phyloP scores from a whole-genome alignment of 768 basidiomycete species.

The Lyophyllum atratum region DNA sequence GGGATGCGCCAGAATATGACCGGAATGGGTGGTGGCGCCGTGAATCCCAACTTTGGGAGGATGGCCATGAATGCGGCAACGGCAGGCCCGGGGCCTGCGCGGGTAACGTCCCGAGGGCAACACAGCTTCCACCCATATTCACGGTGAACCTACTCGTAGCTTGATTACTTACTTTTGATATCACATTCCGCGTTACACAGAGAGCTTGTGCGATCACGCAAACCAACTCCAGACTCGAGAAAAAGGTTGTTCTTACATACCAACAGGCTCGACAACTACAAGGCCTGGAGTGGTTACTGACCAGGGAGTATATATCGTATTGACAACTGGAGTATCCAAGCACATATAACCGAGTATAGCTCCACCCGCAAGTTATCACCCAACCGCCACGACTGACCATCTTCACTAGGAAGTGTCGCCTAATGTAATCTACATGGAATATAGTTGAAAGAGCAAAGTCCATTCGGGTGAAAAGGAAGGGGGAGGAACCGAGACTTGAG shows the following conservation, averaged over 20 bases:
- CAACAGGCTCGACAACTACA: too few species aligned
- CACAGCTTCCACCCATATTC: conserved; percentile 70
- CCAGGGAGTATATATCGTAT: too few species aligned
- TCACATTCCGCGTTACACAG: not conserved
- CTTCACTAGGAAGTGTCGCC: not conserved
- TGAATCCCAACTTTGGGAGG: conserved; percentile 32
- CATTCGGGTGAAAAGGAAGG: not conserved
- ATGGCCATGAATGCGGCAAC: conserved; percentile 35
- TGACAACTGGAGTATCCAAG: too few species aligned
- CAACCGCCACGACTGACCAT: not conserved
- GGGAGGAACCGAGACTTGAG: not conserved
- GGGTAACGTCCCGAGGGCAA: conserved; percentile 53
- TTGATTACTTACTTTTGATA: not conserved
- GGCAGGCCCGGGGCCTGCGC: conserved; percentile 35
- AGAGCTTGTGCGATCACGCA: too few species aligned
- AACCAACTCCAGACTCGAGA: too few species aligned
- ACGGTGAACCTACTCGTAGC: conserved; percentile 35
- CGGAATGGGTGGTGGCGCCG: conserved; percentile 21
- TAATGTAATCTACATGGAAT: not conserved
- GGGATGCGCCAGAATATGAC: conserved; percentile 14
- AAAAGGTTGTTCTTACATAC: too few species aligned
- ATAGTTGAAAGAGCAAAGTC: not conserved
- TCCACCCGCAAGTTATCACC: not conserved
- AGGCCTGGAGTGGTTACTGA: too few species aligned
- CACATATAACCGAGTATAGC: too few species aligned